A percentile compares a stretch with the other conserved stretches of the same genome.
phyloP scores from a whole-genome alignment of 192 early-diverging fungal genomes.

The Linnemannia hyalina region DNA sequence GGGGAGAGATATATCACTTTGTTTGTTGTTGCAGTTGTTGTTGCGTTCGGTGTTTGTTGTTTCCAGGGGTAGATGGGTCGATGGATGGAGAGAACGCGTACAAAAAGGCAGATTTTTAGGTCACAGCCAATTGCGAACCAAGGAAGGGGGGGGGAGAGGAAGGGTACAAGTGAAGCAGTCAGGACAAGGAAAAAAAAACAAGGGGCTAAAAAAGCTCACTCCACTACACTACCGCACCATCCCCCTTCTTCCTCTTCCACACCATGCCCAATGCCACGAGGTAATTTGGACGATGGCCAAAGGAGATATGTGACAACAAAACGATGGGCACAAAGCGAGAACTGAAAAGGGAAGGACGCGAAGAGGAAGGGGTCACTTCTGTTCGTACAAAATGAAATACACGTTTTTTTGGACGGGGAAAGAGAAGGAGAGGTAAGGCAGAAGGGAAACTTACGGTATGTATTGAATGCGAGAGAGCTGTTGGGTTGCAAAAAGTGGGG shows the following conservation, averaged over 20 bases:
- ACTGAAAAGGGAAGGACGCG: neutral
- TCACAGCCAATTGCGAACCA: neutral
- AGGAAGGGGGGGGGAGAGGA: neutral
- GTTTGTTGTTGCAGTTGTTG: neutral
- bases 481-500: neutral
- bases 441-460: neutral
- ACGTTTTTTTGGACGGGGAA: slow-evolving; percentile 1
- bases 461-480: too few relatives aligned
- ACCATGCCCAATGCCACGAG: neutral
- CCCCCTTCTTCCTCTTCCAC: neutral
- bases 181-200: neutral
- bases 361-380: neutral
- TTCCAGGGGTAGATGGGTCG: too few relatives aligned
- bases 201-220: neutral
- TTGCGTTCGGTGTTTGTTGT: neutral
- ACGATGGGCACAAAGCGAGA: too few relatives aligned
- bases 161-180: neutral
- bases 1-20: neutral
- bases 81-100: neutral
- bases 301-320: neutral
- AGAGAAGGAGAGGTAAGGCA: neutral
- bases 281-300: neutral
- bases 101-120: neutral
- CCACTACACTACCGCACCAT: neutral
- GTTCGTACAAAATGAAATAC: slow-evolving; percentile 1